A percentile compares a stretch with the other conserved stretches of the same genome.
Evolutionary conservation across 192 early-diverging fungal species (phyloP).

Genomic region (Diversispora epigaea): DNA sequence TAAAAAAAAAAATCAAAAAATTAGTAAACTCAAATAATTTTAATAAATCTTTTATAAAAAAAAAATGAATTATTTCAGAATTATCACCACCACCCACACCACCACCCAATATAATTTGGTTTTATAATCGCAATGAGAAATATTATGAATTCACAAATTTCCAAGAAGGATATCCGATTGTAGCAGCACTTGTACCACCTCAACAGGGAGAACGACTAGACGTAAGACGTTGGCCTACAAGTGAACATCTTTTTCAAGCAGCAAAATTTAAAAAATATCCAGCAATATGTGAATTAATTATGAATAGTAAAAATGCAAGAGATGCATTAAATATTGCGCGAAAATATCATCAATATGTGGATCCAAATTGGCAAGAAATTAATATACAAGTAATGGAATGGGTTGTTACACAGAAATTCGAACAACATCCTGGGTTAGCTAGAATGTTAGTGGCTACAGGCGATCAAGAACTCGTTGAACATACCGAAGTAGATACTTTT

Average conservation of each 20-base stretch:
- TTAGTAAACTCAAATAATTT: too few relatives aligned
- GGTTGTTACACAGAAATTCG: slow-evolving; percentile 43
- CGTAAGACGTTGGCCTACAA: slow-evolving; percentile 26
- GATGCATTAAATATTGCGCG: slow-evolving; percentile 36
- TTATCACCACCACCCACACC: background rate
- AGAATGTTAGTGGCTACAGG: slow-evolving; percentile 39
- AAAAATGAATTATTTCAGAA: background rate
- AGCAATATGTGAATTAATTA: slow-evolving; percentile 16
- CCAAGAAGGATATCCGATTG: slow-evolving; percentile 24
- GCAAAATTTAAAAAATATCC: slow-evolving; percentile 29
- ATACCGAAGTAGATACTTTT: slow-evolving; percentile 48
- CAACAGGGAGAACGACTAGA: background rate
- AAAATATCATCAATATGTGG: slow-evolving; percentile 13
- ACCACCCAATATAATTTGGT: slow-evolving; percentile 23
- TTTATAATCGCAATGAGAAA: slow-evolving; percentile 33
- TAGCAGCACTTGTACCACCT: slow-evolving; percentile 4
- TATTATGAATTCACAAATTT: slow-evolving; percentile 37
- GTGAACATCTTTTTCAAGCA: slow-evolving; percentile 36
- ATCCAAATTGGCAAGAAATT: slow-evolving; percentile 44
- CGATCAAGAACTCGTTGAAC: slow-evolving; percentile 41
- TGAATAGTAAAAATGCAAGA: slow-evolving; percentile 5
- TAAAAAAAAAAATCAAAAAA: too few relatives aligned
- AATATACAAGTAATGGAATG: slow-evolving; percentile 47
- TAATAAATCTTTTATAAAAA: background rate
- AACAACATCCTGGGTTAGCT: slow-evolving; percentile 37